Evolutionary conservation across 768 basidiomycete species (phyloP).

Genomic region (Amyloporia xantha): DNA sequence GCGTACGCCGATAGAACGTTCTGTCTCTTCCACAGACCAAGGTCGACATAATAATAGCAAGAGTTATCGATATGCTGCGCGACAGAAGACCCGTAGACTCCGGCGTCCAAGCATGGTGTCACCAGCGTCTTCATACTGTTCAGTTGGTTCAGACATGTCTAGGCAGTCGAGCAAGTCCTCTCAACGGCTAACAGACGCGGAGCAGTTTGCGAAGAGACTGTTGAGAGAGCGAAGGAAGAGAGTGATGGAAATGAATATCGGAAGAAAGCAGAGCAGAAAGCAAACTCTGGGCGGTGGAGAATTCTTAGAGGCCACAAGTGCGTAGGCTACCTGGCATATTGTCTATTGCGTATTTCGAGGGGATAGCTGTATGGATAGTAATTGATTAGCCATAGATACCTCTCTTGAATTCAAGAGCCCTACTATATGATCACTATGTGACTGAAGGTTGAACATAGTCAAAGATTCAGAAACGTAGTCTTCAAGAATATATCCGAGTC

Average conservation of each 20-base stretch:
- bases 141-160: conserved; percentile 22
- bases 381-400: too few relatives aligned
- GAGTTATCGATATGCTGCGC: not conserved
- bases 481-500: too few relatives aligned
- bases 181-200: conserved; percentile 19
- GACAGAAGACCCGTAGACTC: not conserved
- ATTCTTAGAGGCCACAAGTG: too few relatives aligned
- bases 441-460: too few relatives aligned
- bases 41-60: not conserved
- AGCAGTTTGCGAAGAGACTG: conserved; percentile 18
- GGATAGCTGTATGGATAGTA: too few relatives aligned
- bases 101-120: conserved; percentile 7
- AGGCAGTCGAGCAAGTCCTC: conserved; percentile 13
- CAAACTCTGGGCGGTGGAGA: too few relatives aligned
- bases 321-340: too few relatives aligned
- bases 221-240: conserved; percentile 17
- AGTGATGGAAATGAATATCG: conserved; percentile 13
- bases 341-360: too few relatives aligned
- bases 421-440: too few relatives aligned
- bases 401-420: too few relatives aligned
- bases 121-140: conserved; percentile 12
- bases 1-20: too few relatives aligned
- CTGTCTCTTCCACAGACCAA: not conserved
- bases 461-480: too few relatives aligned
- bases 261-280: not conserved